Base-by-base conservation (phyloP, 768 basidiomycete species). In the Trametes coccinea region DNA sequence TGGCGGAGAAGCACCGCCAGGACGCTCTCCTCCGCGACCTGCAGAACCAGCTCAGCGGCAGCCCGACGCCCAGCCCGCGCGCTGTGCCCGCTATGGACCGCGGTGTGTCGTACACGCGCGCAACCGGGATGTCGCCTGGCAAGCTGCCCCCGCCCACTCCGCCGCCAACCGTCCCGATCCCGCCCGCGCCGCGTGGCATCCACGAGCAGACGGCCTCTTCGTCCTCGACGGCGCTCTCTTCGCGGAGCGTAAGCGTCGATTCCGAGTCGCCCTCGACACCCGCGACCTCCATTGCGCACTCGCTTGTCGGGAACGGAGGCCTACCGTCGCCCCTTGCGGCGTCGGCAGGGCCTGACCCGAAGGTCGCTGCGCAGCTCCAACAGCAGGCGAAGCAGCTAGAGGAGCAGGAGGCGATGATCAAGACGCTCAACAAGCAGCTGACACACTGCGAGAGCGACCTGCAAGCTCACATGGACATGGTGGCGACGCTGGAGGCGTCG, bases 361-460 rank as follows among this genome's bases (percentile, higher is more conserved):
- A 92, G 73, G 60, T 83, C 5, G 66, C 75, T 2, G 77, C 74
- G 45, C 85, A 84, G 69, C 67, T 94, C 7, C 90, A 92, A 69
- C 85, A 90, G 62, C 90, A 91, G 73, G 73, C 83, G 17, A 90
- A 88, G 68, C 86, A 83, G 48, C 76, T 94, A 40, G 90, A 86
- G 11, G 93, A 95, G 77, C 90, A 93, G 71, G 90, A 93, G 67
- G 84, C 81, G 53, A 95, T 93, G 89, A 92, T 96, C 77, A 91
- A 92, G 75, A 94, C 91, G 27, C 82, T 97, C 63, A 95, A 94
- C 75, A 95, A 96, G 74, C 93, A 95, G 74, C 73, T 97, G 50
- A 87, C 86, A n/a, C 94, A 96, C 72, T 95, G 93, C 70, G 95
- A 97, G 76, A 84, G 82, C 63, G 94, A 97, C 74, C 79, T 95